Conservation (phyloP, 169 alveolate species). For the Cryptosporidium muris region DNA sequence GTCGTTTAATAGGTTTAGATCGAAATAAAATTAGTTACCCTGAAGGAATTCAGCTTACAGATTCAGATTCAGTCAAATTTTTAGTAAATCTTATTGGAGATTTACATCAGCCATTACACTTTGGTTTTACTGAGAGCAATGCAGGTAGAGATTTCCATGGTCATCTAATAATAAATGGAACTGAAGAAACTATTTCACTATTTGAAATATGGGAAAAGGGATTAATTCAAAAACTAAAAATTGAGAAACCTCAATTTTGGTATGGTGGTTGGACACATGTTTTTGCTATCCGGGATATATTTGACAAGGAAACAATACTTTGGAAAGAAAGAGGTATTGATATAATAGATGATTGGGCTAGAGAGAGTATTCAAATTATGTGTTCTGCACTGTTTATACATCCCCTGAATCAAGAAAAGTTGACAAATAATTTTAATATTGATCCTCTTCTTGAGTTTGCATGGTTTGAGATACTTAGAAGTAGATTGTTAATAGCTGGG, state of each 20-base stretch:
- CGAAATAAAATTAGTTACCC: constrained; percentile 74
- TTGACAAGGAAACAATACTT: constrained; percentile 71
- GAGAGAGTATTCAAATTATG: constrained; percentile 77
- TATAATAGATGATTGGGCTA: constrained; percentile 82
- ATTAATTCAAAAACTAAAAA: constrained; percentile 27
- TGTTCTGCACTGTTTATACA: constrained; percentile 73
- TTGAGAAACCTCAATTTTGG: constrained; percentile 78
- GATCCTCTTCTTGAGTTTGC: constrained; percentile 70
- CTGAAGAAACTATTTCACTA: constrained; percentile 25
- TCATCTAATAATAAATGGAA: constrained; percentile 40
- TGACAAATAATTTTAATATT: constrained; percentile 21
- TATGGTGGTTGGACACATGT: constrained; percentile 89
- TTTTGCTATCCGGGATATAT: constrained; percentile 77
- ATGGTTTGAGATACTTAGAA: constrained; percentile 76
- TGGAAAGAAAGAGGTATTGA: constrained; percentile 78
- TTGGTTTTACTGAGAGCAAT: constrained; percentile 74
- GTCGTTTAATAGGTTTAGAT: constrained; percentile 29
- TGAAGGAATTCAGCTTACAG: constrained; percentile 78
- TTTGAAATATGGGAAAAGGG: constrained; percentile 71
- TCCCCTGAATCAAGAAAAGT: constrained; percentile 69
- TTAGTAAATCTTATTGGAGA: constrained; percentile 82
- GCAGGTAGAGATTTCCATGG: constrained; percentile 70
- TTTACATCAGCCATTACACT: constrained; percentile 83
- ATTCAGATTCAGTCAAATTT: constrained; percentile 82
- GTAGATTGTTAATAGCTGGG: constrained; percentile 84